Percentiles rank a stretch among this genome's conserved stretches.
These are phyloP conservation scores for Pleurotus ostreatus DNA, from an alignment of 768 basidiomycete genomes.

Conservation along the genomic window DNA sequence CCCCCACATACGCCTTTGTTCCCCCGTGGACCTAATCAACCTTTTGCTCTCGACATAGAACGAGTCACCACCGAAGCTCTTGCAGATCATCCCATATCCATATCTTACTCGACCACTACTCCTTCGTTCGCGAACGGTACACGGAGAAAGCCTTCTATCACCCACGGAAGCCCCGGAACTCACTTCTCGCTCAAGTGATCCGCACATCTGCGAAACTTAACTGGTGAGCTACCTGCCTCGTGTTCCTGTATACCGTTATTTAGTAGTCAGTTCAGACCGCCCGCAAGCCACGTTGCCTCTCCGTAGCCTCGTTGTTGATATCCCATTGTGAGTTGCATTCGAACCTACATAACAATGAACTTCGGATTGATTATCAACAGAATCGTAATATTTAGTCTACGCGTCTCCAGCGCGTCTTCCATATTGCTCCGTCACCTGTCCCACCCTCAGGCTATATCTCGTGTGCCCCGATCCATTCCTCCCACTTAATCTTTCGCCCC, in stretches of 20 bases:
- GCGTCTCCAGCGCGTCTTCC: neutral
- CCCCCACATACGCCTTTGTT: neutral
- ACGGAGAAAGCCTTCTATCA: slow-evolving; percentile 5
- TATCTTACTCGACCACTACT: neutral
- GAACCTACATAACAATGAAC: neutral
- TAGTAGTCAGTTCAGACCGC: neutral
- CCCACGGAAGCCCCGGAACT: neutral
- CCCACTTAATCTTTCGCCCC: slow-evolving; percentile 1
- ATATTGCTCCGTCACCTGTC: slow-evolving; percentile 5
- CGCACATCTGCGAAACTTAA: neutral
- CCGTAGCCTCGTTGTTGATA: slow-evolving; percentile 4
- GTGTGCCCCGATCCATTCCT: neutral
- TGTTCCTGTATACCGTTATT: slow-evolving; percentile 4
- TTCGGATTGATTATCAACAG: slow-evolving; percentile 6
- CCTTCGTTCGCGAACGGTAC: neutral
- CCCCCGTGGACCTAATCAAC: neutral
- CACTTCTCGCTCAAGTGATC: neutral
- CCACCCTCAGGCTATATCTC: neutral
- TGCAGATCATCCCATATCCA: neutral
- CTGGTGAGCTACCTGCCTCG: neutral
- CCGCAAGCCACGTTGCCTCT: slow-evolving; percentile 2
- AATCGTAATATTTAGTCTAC: slow-evolving; percentile 2
- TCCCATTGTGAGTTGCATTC: slow-evolving; percentile 1
- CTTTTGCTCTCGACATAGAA: neutral
- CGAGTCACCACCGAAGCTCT: slow-evolving; percentile 4